phyloP scores from a whole-genome alignment of 257 asterid species.

The Scutellaria barbata region DNA sequence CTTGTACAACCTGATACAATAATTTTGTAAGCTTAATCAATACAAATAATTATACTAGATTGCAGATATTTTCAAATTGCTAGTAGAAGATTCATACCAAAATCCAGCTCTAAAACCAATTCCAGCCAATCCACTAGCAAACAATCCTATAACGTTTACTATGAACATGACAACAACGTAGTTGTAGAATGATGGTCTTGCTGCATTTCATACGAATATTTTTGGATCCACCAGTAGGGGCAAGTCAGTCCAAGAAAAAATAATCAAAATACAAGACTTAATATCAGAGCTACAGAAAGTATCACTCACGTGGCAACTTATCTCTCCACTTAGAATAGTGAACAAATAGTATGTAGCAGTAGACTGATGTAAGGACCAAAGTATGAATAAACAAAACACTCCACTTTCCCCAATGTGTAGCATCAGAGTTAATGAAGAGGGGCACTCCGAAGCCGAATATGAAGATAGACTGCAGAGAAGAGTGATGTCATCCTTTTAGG shows the following conservation, averaged over 20 bases:
- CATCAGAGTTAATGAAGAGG: conserved; percentile 54
- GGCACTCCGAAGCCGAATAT: conserved; percentile 83
- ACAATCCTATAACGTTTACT: conserved; percentile 49
- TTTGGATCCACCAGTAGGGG: conserved; percentile 6
- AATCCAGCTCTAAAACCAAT: conserved; percentile 70
- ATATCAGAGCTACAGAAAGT: not conserved
- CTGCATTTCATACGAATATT: conserved; percentile 48
- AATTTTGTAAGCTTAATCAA: conserved; percentile 22
- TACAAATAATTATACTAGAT: not conserved
- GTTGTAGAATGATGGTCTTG: conserved; percentile 88
- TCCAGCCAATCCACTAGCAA: conserved; percentile 74
- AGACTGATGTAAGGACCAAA: too few relatives aligned
- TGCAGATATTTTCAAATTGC: not conserved
- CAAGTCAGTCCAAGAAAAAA: conserved; percentile 23
- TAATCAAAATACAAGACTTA: conserved; percentile 10
- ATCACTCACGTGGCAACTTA: conserved; percentile 82
- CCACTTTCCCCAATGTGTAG: conserved; percentile 78
- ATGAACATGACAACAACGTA: conserved; percentile 78
- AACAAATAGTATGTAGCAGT: too few relatives aligned
- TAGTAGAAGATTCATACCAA: conserved; percentile 47
- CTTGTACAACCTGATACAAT: conserved; percentile 68
- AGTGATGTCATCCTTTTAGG: conserved; percentile 11
- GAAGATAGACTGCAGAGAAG: conserved; percentile 61
- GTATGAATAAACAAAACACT: conserved; percentile 30
- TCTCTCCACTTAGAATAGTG: conserved; percentile 93